Percentiles rank a stretch among this genome's conserved stretches.
These are phyloP conservation scores for Candida ovalis DNA, from an alignment of 805 yeast genomes.

Conservation along the genomic window DNA sequence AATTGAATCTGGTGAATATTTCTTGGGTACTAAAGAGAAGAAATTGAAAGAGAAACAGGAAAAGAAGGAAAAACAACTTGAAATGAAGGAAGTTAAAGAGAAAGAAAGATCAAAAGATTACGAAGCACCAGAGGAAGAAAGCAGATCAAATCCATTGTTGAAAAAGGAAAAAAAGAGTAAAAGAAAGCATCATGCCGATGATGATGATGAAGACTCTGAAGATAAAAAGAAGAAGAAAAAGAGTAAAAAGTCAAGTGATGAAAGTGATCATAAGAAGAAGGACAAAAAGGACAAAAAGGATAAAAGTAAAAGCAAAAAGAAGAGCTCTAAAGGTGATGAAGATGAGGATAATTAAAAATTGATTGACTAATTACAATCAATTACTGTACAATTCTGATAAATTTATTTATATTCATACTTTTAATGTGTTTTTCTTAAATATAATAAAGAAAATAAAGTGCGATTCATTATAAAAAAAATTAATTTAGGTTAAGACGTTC, in stretches of 20 bases:
- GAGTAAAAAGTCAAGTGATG: constrained; percentile 10
- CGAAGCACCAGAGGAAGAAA: constrained; percentile 77
- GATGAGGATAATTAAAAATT: constrained; percentile 2
- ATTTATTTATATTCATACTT: neutral
- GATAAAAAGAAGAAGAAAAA: constrained; percentile 27
- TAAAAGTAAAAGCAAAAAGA: neutral
- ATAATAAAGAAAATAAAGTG: no score
- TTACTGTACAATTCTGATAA: neutral
- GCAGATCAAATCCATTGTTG: constrained; percentile 33
- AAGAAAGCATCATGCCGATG: constrained; percentile 16
- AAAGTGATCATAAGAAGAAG: constrained; percentile 10
- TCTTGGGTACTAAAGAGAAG: constrained; percentile 84
- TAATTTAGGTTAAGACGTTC: no score
- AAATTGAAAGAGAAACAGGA: constrained; percentile 65
- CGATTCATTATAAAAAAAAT: neutral
- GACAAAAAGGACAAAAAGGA: constrained; percentile 9
- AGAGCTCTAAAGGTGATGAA: neutral
- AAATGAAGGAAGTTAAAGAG: constrained; percentile 59
- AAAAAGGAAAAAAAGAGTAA: constrained; percentile 25
- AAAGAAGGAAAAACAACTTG: constrained; percentile 75
- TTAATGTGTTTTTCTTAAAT: neutral
- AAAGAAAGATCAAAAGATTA: constrained; percentile 73
- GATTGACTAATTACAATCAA: neutral
- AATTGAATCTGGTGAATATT: constrained; percentile 97
- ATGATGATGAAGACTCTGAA: constrained; percentile 29